These are phyloP conservation scores for Candida sp. DNA, from an alignment of 1,139 yeast genomes.

Conservation along the genomic window DNA sequence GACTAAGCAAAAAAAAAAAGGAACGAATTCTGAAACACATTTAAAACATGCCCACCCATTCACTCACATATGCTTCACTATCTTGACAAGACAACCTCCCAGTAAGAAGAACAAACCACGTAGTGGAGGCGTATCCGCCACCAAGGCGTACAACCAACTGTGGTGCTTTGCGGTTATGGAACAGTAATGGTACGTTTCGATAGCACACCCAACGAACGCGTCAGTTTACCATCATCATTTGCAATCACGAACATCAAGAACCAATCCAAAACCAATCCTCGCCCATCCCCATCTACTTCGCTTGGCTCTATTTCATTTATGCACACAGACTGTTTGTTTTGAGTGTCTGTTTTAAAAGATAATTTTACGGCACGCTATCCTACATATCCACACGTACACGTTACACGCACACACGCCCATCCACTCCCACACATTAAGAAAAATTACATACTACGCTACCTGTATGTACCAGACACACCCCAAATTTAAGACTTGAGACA, in stretches of 20 bases:
- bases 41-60: background rate
- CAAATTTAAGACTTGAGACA: conserved; percentile 1
- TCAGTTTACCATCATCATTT: no score
- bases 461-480: background rate
- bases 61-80: background rate
- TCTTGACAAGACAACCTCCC: background rate
- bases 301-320: background rate
- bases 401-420: background rate
- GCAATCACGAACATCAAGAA: no score
- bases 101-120: background rate
- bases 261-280: no score
- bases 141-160: no score
- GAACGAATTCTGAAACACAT: background rate
- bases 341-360: background rate
- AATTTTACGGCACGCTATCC: background rate
- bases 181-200: no score
- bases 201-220: no score
- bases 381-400: background rate
- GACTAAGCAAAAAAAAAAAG: background rate
- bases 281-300: no score
- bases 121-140: no score
- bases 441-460: background rate
- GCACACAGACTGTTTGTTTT: background rate
- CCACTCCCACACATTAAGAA: background rate
- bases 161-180: no score